Conservation (phyloP, 208 protist species). For the Crithidia sp. region DNA sequence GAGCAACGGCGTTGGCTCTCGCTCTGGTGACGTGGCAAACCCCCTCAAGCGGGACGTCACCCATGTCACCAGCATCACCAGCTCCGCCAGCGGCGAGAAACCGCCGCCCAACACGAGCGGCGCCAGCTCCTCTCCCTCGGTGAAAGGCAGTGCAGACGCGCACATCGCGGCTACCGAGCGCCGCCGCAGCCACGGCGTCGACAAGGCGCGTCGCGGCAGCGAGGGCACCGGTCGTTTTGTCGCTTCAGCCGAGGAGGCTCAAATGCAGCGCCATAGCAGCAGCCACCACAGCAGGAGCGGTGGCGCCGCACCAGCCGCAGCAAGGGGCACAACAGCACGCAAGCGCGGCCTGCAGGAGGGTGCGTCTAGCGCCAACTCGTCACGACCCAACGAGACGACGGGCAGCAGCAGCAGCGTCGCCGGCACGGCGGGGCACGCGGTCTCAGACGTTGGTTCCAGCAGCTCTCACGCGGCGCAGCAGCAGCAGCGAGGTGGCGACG, state of each 20-base stretch:
- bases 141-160: neutral
- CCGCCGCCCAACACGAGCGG: neutral
- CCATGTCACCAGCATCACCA: constrained; percentile 4
- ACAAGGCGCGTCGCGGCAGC: too few species aligned
- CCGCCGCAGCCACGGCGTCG: neutral
- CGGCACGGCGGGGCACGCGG: neutral
- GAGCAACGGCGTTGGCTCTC: neutral
- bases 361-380: neutral
- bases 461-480: neutral
- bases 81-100: neutral
- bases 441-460: neutral
- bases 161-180: neutral
- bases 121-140: neutral
- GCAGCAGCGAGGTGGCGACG: neutral
- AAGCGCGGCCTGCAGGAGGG: neutral
- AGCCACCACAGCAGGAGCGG: neutral
- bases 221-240: too few species aligned
- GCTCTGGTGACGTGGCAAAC: neutral
- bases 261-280: too few species aligned
- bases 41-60: neutral
- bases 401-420: neutral
- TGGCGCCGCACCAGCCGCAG: neutral
- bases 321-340: neutral
- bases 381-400: neutral
- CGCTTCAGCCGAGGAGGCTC: too few species aligned